These are phyloP conservation scores for Schwanniomyces yamadae DNA, from an alignment of 805 yeast genomes.

Conservation along the genomic window DNA sequence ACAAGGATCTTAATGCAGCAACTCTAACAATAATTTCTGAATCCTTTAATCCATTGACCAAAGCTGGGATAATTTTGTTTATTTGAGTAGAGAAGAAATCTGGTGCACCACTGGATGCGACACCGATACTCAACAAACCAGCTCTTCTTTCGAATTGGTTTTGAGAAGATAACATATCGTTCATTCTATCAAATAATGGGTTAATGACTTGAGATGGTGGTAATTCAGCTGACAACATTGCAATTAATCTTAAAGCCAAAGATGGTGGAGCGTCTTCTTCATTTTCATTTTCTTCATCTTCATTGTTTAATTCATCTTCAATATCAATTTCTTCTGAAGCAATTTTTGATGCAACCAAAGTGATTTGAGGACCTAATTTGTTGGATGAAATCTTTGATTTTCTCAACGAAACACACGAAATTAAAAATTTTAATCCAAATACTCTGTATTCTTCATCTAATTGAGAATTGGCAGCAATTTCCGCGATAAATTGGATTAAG, in stretches of 20 bases:
- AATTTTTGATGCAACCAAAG: slow-evolving; percentile 69
- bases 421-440: slow-evolving; percentile 80
- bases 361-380: slow-evolving; percentile 80
- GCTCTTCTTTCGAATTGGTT: slow-evolving; percentile 84
- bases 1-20: slow-evolving; percentile 80
- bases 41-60: slow-evolving; percentile 78
- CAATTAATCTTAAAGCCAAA: slow-evolving; percentile 77
- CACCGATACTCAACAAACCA: slow-evolving; percentile 76
- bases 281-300: slow-evolving; percentile 88
- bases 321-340: slow-evolving; percentile 75
- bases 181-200: slow-evolving; percentile 69
- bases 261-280: slow-evolving; percentile 82
- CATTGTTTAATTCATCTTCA: slow-evolving; percentile 72
- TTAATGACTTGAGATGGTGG: slow-evolving; percentile 91
- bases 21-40: slow-evolving; percentile 71
- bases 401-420: slow-evolving; percentile 75
- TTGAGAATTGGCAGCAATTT: slow-evolving; percentile 63
- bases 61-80: slow-evolving; percentile 66
- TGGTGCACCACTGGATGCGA: slow-evolving; percentile 89
- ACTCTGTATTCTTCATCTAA: slow-evolving; percentile 80
- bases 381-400: slow-evolving; percentile 75
- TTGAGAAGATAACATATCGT: slow-evolving; percentile 52
- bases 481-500: slow-evolving; percentile 70
- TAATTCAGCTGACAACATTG: slow-evolving; percentile 73
- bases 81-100: slow-evolving; percentile 81